Percentiles rank a stretch among this genome's conserved stretches.
Evolutionary conservation across 1,284 basidiomycete species (phyloP).

Genomic region (Mycosarcoma maydis): DNA sequence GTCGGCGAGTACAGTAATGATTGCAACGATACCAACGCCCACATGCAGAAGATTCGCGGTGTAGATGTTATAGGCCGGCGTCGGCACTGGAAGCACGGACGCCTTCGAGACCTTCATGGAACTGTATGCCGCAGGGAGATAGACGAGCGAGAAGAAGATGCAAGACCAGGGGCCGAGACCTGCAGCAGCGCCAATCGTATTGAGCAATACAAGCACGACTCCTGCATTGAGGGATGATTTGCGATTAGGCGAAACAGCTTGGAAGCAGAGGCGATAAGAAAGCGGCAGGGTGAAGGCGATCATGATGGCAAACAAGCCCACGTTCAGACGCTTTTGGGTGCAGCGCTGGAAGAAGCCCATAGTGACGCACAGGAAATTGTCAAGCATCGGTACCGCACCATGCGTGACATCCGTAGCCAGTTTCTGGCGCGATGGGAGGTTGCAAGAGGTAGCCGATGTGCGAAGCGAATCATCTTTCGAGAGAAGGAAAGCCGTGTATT

Average conservation of each 20-base stretch:
- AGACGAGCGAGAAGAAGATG: conserved; percentile 26
- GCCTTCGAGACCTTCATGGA: conserved; percentile 34
- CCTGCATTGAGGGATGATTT: conserved; percentile 36
- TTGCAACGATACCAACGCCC: conserved; percentile 9
- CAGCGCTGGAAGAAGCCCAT: conserved; percentile 36
- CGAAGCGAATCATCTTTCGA: conserved; percentile 23
- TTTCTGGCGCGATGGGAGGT: conserved; percentile 33
- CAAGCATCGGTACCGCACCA: conserved; percentile 26
- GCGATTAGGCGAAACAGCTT: conserved; percentile 47
- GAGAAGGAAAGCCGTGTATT: conserved; percentile 21
- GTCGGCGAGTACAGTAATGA: conserved; percentile 20
- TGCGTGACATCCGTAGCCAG: conserved; percentile 36
- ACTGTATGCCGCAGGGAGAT: conserved; percentile 30
- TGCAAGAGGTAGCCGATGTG: conserved; percentile 11
- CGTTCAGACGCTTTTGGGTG: conserved; percentile 34
- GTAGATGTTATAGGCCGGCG: conserved; percentile 41
- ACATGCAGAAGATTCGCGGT: conserved; percentile 34
- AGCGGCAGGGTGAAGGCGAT: conserved; percentile 23
- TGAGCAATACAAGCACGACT: conserved; percentile 29
- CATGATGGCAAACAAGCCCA: conserved; percentile 40
- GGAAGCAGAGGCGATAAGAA: conserved; percentile 41
- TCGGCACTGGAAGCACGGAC: conserved; percentile 37
- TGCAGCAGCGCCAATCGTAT: conserved; percentile 25
- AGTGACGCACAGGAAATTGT: conserved; percentile 43
- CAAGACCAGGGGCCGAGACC: conserved; percentile 38